Base-by-base conservation (phyloP, 1,284 basidiomycete species). In the Irpex sp. region DNA sequence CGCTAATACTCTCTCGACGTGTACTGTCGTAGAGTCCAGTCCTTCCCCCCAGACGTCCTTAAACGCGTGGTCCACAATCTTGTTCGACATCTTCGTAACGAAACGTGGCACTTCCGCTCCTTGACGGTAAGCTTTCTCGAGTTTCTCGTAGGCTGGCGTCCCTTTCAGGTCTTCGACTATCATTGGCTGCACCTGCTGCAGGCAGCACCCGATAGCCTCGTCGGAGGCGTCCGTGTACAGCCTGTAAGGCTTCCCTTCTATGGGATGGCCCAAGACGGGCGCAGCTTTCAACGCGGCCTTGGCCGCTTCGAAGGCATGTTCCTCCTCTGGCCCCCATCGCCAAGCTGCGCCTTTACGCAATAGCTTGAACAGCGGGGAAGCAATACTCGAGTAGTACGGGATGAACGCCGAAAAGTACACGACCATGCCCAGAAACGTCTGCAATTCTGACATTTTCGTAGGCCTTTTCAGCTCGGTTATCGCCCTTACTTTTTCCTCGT, bases 111-210 rank as follows among this genome's bases (percentile, higher is more conserved):
- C 53, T 1, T 67, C 61, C 4, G 14, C 62, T 12, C 12, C 63
- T 61, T 47, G 48, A 53, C 6, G 61, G 42, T 57, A 67, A 1
- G 66, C 67, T 45, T 65, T 65, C 16, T 1, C 59, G 36, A 74
- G 63, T 8, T 65, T 49, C 1, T 76, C 68, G 59, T 78, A 78
- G 0, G 63, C 56, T 33, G 64, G 63, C 0, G 77, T 79, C 0
- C 74, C 75, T 53, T 68, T 67, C 16, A 80, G 61, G 56, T 79
- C 77, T 2, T 52, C 10, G 0, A 79, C 58, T n/a, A 7, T 5
- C 4, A 79, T 75, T 0, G 70, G 68, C 39, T 74, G 68, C 6
- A 74, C 64, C 61, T 72, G 74, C 58, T 76, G 73, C 1, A 75
- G 65, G 19, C 65, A 65, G n/a, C 67, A 67, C 0, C 67, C 72